These are phyloP conservation scores for Fusarium cicatricum DNA, from an alignment of 2,329 filamentous ascomycete species.

Conservation along the genomic window DNA sequence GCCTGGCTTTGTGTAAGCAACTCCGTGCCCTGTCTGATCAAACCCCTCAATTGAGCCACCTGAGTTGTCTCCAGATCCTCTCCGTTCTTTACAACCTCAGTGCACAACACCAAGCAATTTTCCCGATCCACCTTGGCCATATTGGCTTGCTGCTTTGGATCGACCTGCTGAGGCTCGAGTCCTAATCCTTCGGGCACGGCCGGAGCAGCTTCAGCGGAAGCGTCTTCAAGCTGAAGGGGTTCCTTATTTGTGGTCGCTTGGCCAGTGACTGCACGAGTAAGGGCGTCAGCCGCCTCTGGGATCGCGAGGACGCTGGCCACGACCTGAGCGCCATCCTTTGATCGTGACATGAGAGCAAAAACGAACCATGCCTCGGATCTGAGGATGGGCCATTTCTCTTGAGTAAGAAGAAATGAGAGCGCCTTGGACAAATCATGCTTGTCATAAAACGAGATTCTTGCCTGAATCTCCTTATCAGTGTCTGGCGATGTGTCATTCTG, in stretches of 20 bases:
- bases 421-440: constrained; percentile 54
- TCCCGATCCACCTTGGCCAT: constrained; percentile 65
- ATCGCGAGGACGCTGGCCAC: constrained; percentile 55
- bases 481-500: constrained; percentile 27
- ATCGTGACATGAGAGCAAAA: constrained; percentile 66
- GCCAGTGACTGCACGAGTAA: constrained; percentile 61
- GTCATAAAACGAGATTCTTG: constrained; percentile 54
- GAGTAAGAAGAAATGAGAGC: constrained; percentile 62
- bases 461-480: not conserved
- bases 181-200: constrained; percentile 47
- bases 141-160: constrained; percentile 53
- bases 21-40: constrained; percentile 60
- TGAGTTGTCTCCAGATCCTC: constrained; percentile 52
- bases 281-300: constrained; percentile 52
- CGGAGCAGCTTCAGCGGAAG: constrained; percentile 10
- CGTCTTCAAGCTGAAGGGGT: constrained; percentile 31
- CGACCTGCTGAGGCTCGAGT: constrained; percentile 58
- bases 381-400: constrained; percentile 66
- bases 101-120: constrained; percentile 67
- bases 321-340: constrained; percentile 56
- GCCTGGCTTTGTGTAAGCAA: constrained; percentile 47
- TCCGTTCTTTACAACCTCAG: constrained; percentile 59
- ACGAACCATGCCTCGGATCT: constrained; percentile 70
- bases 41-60: constrained; percentile 53
- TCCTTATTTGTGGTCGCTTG: constrained; percentile 32